Base-by-base conservation (phyloP, 805 yeast genomes). In the Kluyveromyces aestuarii region DNA sequence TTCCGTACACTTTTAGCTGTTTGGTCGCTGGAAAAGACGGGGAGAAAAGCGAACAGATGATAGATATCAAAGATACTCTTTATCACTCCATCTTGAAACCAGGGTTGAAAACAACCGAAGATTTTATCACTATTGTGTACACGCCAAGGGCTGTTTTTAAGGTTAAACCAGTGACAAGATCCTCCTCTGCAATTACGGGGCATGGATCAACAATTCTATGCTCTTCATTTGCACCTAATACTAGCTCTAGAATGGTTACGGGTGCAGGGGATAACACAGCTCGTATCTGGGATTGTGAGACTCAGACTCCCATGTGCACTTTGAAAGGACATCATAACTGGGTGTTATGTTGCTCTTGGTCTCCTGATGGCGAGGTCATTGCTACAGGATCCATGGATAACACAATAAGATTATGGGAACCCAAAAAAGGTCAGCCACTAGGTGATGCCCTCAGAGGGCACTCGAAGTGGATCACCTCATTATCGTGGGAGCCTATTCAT, bases 181-280 rank as follows among this genome's bases (percentile, higher is more conserved):
- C 96, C 2, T 82, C 89, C 5, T 90, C 95, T 10, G 89, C 97
- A 0, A 91, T 93, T 47, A 79, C 95, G 1, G 99, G 99, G 6
- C 99, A 93, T 63, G 96, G 96, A 1, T 80, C 96, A 2, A 93
- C 98, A 0, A 87, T 93, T 52, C 71, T 93, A 54, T 87, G 96
- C 51, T 84, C 93, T 40, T 90, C 86, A 53, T 93, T 93, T 74
- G 95, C 99, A 1, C 99, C 99, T 30, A 76, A 85, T 59, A 82
- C 90, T 16, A 79, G 91, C 16, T 75, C 90, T 2, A 73, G 87
- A 56, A 81, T 90, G 84, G 93, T 87, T 39, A 85, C 97, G 0
- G 99, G 99, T 37, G 87, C 96, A 6, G 99, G 99, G 41, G 99
- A 93, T 67, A 79, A 84, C 37, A 90, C 98, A 8, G 97, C 98